Base-by-base conservation (phyloP, 1,139 yeast species). In the Geotrichum histeridarum region DNA sequence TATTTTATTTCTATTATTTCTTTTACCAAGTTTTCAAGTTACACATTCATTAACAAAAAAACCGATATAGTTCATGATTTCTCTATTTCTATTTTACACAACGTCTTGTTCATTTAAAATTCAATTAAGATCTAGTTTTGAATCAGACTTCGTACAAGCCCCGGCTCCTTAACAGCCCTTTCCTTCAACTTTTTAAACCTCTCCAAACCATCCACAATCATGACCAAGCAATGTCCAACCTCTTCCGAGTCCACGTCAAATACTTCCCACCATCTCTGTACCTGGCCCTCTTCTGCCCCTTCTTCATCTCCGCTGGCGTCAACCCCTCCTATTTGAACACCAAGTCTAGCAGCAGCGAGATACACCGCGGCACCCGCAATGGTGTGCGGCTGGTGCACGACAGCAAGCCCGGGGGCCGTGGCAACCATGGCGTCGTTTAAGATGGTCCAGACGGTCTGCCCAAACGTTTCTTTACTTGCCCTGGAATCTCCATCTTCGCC, bases 181-280 rank as follows among this genome's bases (percentile, higher is more conserved):
- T 22, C 15, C 36, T 2, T 12, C 8, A 49, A 22, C 38, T 8
- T 12, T 35, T 42, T n/a, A 12, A 48, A 33, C 31, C 11, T 22
- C 5, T 39, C 15, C 37, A 22, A 4, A 2, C 43, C 46, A 14
- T 17, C 39, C 12, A 15, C 37, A 22, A 65, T 50, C 41, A 63
- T 45, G 17, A 54, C 50, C 53, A 60, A 50, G 11, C 60, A 57
- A 50, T 65, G 65, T 6, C 61, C 62, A 56, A 67, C 56, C 27
- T 67, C 70, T 37, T 60, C 61, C 12, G 58, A 50, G 7, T 56
- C 54, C 12, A 66, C 70, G 42, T 66, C 71, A 51, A 67, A 67
- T 5, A 64, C 48, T n/a, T 39, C 52, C 69, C 70, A 67, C 70
- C 69, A 67, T 8, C 27, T 33, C 48, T 15, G 30, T 27, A 14